Percentiles rank a stretch among this genome's conserved stretches.
phyloP scores from a whole-genome alignment of 2,329 filamentous ascomycete species.

The Gliomastix tumulicola region DNA sequence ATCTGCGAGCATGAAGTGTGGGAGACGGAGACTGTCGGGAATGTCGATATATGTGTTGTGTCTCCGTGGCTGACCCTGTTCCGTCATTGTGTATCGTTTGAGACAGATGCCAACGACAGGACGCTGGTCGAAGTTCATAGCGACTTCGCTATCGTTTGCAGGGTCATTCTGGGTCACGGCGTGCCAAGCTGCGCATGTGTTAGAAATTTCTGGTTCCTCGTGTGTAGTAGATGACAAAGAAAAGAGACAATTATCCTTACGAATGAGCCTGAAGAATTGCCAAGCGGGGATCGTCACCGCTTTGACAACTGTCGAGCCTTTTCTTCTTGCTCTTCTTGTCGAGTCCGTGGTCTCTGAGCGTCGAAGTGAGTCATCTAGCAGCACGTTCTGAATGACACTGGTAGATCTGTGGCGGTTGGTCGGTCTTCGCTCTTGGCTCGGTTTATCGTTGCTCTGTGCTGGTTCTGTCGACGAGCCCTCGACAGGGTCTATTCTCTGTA shows the following conservation, averaged over 20 bases:
- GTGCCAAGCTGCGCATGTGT: constrained; percentile 68
- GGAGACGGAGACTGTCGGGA: constrained; percentile 70
- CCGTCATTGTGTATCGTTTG: constrained; percentile 74
- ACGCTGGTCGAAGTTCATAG: constrained; percentile 76
- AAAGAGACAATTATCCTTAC: too few species aligned
- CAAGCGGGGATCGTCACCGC: constrained; percentile 94
- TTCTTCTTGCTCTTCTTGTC: constrained; percentile 33
- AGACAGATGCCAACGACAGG: constrained; percentile 90
- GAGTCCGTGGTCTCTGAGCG: constrained; percentile 31
- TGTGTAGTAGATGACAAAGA: not conserved
- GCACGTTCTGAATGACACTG: constrained; percentile 55
- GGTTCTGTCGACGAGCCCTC: not conserved
- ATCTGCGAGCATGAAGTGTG: constrained; percentile 71
- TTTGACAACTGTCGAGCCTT: constrained; percentile 51
- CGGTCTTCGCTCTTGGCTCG: too few species aligned
- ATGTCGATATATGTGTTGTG: constrained; percentile 87
- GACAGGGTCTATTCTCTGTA: not conserved
- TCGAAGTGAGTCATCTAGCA: constrained; percentile 44
- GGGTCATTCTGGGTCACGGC: constrained; percentile 50
- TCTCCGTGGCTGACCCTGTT: constrained; percentile 60
- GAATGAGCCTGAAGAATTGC: constrained; percentile 94
- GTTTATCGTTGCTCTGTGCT: not conserved
- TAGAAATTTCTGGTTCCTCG: constrained; percentile 28
- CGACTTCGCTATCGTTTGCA: constrained; percentile 69
- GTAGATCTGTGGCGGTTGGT: constrained; percentile 39